These are phyloP conservation scores for Nakaseomyces glabratus DNA, from an alignment of 1,139 yeast genomes.

Conservation along the genomic window DNA sequence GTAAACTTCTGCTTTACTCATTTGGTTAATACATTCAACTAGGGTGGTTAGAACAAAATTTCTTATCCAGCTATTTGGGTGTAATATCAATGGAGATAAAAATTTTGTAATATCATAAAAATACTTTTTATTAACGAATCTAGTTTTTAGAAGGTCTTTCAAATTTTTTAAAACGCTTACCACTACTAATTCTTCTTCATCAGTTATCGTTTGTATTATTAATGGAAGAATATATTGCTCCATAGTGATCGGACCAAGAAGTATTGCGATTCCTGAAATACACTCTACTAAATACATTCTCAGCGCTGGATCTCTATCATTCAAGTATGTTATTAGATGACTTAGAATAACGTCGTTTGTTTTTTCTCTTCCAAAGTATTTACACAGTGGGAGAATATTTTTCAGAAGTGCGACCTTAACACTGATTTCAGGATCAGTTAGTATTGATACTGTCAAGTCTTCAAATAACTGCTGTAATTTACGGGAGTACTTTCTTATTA, in stretches of 20 bases:
- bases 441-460: constrained; percentile 49
- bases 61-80: constrained; percentile 84
- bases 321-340: constrained; percentile 83
- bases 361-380: constrained; percentile 76
- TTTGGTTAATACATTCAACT: constrained; percentile 50
- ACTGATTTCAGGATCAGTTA: constrained; percentile 58
- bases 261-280: constrained; percentile 71
- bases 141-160: constrained; percentile 45
- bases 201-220: constrained; percentile 70
- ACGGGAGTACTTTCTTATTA: constrained; percentile 16
- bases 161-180: constrained; percentile 67
- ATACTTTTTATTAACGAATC: constrained; percentile 41
- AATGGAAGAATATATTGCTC: constrained; percentile 86
- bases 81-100: constrained; percentile 50
- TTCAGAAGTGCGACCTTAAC: constrained; percentile 64
- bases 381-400: constrained; percentile 66
- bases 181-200: constrained; percentile 75
- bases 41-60: constrained; percentile 58
- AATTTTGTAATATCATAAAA: constrained; percentile 45
- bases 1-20: constrained; percentile 68
- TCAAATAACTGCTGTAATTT: constrained; percentile 43
- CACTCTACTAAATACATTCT: constrained; percentile 64
- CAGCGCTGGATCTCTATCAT: constrained; percentile 63
- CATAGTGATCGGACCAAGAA: constrained; percentile 70
- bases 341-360: constrained; percentile 83